Base-by-base conservation (phyloP, 768 basidiomycete species). In the Mycena indigotica region DNA sequence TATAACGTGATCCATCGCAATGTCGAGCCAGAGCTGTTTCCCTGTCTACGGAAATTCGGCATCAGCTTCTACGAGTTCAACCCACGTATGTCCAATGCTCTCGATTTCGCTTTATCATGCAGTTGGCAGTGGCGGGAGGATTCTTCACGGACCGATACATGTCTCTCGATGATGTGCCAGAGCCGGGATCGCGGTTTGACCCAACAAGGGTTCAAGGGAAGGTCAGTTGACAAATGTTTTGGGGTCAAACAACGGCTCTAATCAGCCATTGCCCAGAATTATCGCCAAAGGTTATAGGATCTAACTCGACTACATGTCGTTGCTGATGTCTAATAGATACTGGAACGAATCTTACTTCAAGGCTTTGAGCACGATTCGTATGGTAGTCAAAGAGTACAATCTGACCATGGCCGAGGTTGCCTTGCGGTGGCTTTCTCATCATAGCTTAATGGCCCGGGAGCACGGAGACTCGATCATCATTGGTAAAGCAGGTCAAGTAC, bases 341-440 rank as follows among this genome's bases (percentile, higher is more conserved):
- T 84, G 82, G 82, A 81, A 80, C 52, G 79, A 80, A 32, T 69
- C 72, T 17, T 78, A 80, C 64, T 85, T 85, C 70, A 72, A 76
- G 26, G 80, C 82, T 0, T 67, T 85, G 17, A 75, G 72, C 0
- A 55, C 70, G 12, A 75, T 86, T 56, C 71, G 75, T 15, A 69
- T 68, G 2, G 80, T 75, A 10, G 77, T 80, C 4, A 77, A 76
- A 30, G 79, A 76, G 49, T 72, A 84, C 57, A 60, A 69, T 40
- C 66, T 87, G 3, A 76, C 78, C 0, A 69, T 84, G 55, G 73
- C 78, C 2, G 84, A 86, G 68, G 75, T 84, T 3, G 82, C 84
- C 1, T 70, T 85, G 46, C 75, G 85, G n/a, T 87, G 85, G 85
- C 73, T 80, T 50, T 80, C 84, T 52, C 79, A 86, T 56, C 85